Base-by-base conservation (phyloP, 2,329 filamentous ascomycete species). In the Alternaria alternata region DNA sequence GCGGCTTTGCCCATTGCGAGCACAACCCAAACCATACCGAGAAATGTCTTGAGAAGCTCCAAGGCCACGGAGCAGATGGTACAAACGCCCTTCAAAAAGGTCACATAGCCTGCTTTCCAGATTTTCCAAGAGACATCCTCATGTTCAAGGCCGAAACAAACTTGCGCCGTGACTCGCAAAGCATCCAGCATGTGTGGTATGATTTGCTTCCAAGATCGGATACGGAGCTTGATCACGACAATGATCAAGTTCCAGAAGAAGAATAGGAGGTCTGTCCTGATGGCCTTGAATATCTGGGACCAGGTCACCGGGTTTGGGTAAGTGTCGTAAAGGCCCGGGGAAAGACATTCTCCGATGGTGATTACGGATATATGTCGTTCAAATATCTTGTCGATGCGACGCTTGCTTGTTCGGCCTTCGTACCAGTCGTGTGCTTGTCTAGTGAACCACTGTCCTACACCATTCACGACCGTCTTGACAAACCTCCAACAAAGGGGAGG, bases 321-420 rank as follows among this genome's bases (percentile, higher is more conserved):
- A 16, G 34, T 28, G n/a, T 12, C 11, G 39, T 22, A 46, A 8
- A 24, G 34, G 22, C 48, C 53, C 16, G 58, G 58, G n/a, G 49
- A 61, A 12, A 61, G 47, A 26, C 53, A 61, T 18, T 61, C 54
- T 22, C 18, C 28, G 3, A 53, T 57, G 12, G 43, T 36, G 28
- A 34, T 47, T 3, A 16, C 12, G 3, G 42, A 26, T 8, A 36
- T 4, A 8, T 20, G 41, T 11, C 48, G 39, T 24, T 57, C 39
- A 8, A 46, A 38, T n/a, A 57, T 34, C 18, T 34, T 43, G 26
- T 57, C 53, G 43, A 61, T 61, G 42, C 48, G 58, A 26, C 38
- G 42, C 26, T 34, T 30, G 26, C 26, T 44, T 20, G 7, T 30
- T 8, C 54, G 53, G 20, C 46, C 20, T 16, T 48, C 24, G 34